Percentiles rank a stretch among this genome's conserved stretches.
Evolutionary conservation across 2,329 filamentous ascomycete genomes (phyloP).

Genomic region (Penicillium sp.): DNA sequence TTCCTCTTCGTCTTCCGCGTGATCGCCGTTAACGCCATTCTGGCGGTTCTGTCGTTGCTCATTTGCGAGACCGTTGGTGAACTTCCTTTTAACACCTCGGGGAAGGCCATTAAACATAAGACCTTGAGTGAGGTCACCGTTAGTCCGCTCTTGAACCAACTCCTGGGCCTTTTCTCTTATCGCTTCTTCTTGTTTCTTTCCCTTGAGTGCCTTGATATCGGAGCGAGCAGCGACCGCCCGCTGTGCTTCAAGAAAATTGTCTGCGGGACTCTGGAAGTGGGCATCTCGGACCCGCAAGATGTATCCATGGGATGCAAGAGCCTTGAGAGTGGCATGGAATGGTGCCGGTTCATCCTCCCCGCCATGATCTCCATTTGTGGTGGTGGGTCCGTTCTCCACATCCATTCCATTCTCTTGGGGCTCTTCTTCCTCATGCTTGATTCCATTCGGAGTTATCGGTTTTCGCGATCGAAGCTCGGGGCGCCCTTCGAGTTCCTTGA

Average conservation of each 20-base stretch:
- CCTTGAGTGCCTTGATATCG: conserved; percentile 37
- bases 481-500: conserved; percentile 45
- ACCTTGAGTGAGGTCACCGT: conserved; percentile 36
- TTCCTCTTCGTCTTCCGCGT: conserved; percentile 26
- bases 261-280: conserved; percentile 42
- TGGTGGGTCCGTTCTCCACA: conserved; percentile 42
- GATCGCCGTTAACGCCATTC: conserved; percentile 30
- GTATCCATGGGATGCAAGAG: conserved; percentile 43
- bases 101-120: conserved; percentile 33
- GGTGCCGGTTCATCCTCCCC: conserved; percentile 21
- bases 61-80: conserved; percentile 20
- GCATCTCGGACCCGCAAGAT: conserved; percentile 40
- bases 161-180: conserved; percentile 29
- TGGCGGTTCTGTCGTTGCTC: conserved; percentile 20
- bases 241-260: conserved; percentile 41
- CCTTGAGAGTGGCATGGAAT: conserved; percentile 40
- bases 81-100: conserved; percentile 35
- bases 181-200: conserved; percentile 38
- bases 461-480: conserved; percentile 33
- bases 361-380: conserved; percentile 24
- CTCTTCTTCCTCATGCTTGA: conserved; percentile 24
- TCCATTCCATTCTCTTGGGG: conserved; percentile 14
- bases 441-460: conserved; percentile 24
- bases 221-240: conserved; percentile 30
- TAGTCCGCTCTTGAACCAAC: conserved; percentile 34